These are phyloP conservation scores for Zelopaecilomyces penicillatus DNA, from an alignment of 2,329 filamentous ascomycete genomes.

Conservation along the genomic window DNA sequence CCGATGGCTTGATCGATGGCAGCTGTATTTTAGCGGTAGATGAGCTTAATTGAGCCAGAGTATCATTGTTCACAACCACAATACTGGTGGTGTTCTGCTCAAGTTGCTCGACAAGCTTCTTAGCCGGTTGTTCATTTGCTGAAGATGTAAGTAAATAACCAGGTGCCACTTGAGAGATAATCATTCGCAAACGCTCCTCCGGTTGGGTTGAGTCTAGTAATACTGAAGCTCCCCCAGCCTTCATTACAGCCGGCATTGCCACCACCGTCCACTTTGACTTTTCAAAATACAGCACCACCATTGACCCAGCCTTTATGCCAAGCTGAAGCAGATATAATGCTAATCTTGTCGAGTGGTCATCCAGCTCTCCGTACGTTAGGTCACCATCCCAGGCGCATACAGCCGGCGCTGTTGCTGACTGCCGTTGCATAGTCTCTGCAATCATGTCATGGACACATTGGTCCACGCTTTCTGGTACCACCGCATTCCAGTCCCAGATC, in stretches of 20 bases:
- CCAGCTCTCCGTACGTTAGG: slow-evolving; percentile 12
- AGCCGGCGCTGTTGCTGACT: slow-evolving; percentile 17
- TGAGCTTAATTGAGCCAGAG: slow-evolving; percentile 1
- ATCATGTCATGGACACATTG: slow-evolving; percentile 1
- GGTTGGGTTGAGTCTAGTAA: slow-evolving; percentile 1
- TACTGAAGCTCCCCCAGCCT: slow-evolving; percentile 1
- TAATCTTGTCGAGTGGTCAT: slow-evolving; percentile 5
- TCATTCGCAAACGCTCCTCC: slow-evolving; percentile 6
- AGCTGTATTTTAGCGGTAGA: background rate
- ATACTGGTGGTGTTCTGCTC: slow-evolving; percentile 1
- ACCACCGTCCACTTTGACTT: slow-evolving; percentile 4
- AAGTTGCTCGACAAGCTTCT: background rate
- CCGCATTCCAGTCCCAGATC: slow-evolving; percentile 1
- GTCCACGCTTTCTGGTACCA: background rate
- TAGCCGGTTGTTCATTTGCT: no score
- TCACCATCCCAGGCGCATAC: slow-evolving; percentile 34
- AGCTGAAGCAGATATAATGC: slow-evolving; percentile 4
- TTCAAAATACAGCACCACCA: slow-evolving; percentile 4
- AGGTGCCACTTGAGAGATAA: slow-evolving; percentile 2
- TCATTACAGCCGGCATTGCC: slow-evolving; percentile 1
- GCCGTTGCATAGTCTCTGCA: background rate
- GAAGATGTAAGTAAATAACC: slow-evolving; percentile 7
- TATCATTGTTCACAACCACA: background rate
- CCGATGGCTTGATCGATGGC: background rate
- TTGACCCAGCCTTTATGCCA: slow-evolving; percentile 3